Evolutionary conservation across 345 rosid species (phyloP), one percentile per base, ranked within the genome.

Genomic region (Crucihimalaya himalaica): DNA sequence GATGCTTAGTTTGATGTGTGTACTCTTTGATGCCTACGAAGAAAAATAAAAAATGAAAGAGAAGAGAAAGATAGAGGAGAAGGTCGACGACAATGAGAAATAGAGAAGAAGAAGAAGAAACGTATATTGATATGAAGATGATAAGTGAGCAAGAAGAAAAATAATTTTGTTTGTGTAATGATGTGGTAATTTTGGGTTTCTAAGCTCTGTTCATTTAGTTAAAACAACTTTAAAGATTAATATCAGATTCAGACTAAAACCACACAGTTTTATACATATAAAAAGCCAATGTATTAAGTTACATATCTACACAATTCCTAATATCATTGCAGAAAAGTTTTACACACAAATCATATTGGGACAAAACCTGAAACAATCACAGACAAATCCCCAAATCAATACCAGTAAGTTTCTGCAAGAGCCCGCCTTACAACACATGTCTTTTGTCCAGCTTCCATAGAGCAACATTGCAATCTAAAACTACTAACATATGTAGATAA

Each of bases 141-240:
- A 81, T 20, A 76, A 72, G 51, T 82, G 79, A 77, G 45, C 42
- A 56, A 21, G 15, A 14, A 19, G 4, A 31, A 55, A n/a, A 2
- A 8, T 0, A 53, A 63, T 12, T 21, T 47, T 47, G 69, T 34
- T 19, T n/a, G 4, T 32, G 5, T 31, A 46, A 47, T 8, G 29
- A 13, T 45, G 55, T 46, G 27, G 20, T 14, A 15, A 6, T 51
- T 27, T 68, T 32, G n/a, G n/a, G n/a, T n/a, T n/a, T n/a, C n/a
- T n/a, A n/a, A n/a, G n/a, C n/a, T n/a, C n/a, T n/a, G n/a, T n/a
- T n/a, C n/a, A n/a, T n/a, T n/a, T n/a, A n/a, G n/a, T n/a, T n/a
- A n/a, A n/a, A n/a, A n/a, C n/a, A n/a, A n/a, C n/a, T n/a, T n/a
- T n/a, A n/a, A n/a, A n/a, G n/a, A n/a, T n/a, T n/a, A n/a, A n/a